These are phyloP conservation scores for Phytophthora pinifolia DNA, from an alignment of 352 stramenopile species.

Conservation along the genomic window DNA sequence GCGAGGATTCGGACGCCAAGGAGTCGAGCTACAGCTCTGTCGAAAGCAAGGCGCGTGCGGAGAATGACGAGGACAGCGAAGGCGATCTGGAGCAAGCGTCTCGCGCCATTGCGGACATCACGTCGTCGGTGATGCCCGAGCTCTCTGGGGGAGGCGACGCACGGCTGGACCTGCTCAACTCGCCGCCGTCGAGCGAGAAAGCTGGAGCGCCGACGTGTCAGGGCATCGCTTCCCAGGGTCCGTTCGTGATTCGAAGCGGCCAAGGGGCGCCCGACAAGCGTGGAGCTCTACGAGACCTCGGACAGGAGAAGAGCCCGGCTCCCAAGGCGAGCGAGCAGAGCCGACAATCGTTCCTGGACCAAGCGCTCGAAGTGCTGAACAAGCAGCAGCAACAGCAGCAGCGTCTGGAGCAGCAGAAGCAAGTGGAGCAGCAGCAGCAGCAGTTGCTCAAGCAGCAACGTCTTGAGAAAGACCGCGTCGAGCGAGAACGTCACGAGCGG, in stretches of 20 bases:
- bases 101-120: constrained; percentile 41
- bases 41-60: constrained; percentile 20
- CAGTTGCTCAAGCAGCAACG: constrained; percentile 27
- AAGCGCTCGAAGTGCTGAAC: constrained; percentile 47
- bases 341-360: constrained; percentile 42
- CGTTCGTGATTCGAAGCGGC: constrained; percentile 17
- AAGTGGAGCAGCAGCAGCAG: constrained; percentile 31
- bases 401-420: constrained; percentile 14
- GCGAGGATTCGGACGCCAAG: constrained; percentile 31
- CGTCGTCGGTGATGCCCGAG: constrained; percentile 34
- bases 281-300: not conserved
- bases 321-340: constrained; percentile 8
- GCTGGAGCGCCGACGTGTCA: constrained; percentile 2
- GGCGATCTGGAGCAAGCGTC: constrained; percentile 36
- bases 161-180: constrained; percentile 21
- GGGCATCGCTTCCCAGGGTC: constrained; percentile 7
- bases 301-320: constrained; percentile 6
- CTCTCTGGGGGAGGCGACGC: constrained; percentile 20
- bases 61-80: constrained; percentile 37
- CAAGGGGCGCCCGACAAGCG: constrained; percentile 13
- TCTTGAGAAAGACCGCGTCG: constrained; percentile 10
- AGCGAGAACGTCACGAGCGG: constrained; percentile 18
- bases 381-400: constrained; percentile 38
- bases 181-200: constrained; percentile 16
- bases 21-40: constrained; percentile 23